Evolutionary conservation across 2,329 filamentous ascomycete genomes (phyloP).

Genomic region (Westerdykella aurantiaca): DNA sequence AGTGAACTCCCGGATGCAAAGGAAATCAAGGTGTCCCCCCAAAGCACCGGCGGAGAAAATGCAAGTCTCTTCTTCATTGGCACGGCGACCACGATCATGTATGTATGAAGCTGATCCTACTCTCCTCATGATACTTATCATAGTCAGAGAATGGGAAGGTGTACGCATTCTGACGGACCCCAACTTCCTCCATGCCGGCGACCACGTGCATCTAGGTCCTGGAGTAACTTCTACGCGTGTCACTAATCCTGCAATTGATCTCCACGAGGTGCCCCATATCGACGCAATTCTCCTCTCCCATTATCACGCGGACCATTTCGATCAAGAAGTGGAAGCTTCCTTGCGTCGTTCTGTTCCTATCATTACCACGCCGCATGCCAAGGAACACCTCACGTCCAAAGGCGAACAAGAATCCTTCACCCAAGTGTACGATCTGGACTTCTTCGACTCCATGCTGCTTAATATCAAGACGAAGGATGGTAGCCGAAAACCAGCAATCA

Average conservation of each 20-base stretch:
- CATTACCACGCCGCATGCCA: slow-evolving; percentile 58
- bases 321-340: slow-evolving; percentile 47
- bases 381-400: slow-evolving; percentile 45
- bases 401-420: slow-evolving; percentile 47
- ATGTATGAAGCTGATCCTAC: neutral
- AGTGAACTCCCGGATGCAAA: slow-evolving; percentile 40
- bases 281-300: slow-evolving; percentile 58
- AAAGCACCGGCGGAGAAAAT: slow-evolving; percentile 30
- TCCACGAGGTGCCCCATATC: slow-evolving; percentile 55
- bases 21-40: slow-evolving; percentile 42
- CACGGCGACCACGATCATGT: slow-evolving; percentile 51
- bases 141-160: slow-evolving; percentile 44
- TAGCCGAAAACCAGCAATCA: slow-evolving; percentile 42
- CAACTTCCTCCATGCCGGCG: slow-evolving; percentile 57
- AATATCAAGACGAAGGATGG: slow-evolving; percentile 31
- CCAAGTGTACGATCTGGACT: slow-evolving; percentile 51
- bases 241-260: slow-evolving; percentile 56
- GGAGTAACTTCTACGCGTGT: slow-evolving; percentile 52
- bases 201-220: slow-evolving; percentile 61
- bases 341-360: slow-evolving; percentile 54
- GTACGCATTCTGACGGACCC: slow-evolving; percentile 50
- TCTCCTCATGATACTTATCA: neutral
- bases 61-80: slow-evolving; percentile 52
- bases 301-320: slow-evolving; percentile 59
- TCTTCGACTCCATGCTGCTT: slow-evolving; percentile 50